These are phyloP conservation scores for Exserohilum turcica DNA, from an alignment of 2,329 filamentous ascomycete genomes.

Conservation along the genomic window DNA sequence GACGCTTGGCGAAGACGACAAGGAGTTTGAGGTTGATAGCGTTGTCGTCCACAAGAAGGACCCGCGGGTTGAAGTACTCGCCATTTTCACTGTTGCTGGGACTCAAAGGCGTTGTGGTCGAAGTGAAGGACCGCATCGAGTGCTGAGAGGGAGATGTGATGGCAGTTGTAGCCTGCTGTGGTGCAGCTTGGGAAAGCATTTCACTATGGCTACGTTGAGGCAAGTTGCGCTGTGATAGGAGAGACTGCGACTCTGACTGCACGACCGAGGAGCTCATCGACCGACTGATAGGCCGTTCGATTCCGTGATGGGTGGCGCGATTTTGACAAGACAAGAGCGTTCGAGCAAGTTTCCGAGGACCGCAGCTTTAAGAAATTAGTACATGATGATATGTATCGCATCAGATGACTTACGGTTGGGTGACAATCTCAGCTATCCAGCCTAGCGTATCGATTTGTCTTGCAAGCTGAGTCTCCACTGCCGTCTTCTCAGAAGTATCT, in stretches of 20 bases:
- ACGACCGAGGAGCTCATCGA: slow-evolving; percentile 19
- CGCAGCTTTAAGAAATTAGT: slow-evolving; percentile 21
- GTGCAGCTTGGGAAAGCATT: slow-evolving; percentile 16
- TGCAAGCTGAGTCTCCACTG: slow-evolving; percentile 27
- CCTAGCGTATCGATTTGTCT: slow-evolving; percentile 31
- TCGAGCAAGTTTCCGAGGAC: slow-evolving; percentile 34
- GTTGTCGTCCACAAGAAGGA: slow-evolving; percentile 45
- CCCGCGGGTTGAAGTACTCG: slow-evolving; percentile 37
- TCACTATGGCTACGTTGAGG: slow-evolving; percentile 35
- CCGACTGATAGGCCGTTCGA: slow-evolving; percentile 24
- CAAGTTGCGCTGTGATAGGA: slow-evolving; percentile 16
- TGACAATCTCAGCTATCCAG: slow-evolving; percentile 34
- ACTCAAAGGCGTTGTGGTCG: slow-evolving; percentile 24
- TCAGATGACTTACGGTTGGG: slow-evolving; percentile 31
- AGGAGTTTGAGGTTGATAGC: slow-evolving; percentile 44
- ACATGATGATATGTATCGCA: background rate
- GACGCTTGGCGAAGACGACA: slow-evolving; percentile 50
- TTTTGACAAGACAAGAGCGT: slow-evolving; percentile 31
- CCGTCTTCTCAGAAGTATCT: slow-evolving; percentile 34
- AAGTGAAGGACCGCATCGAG: slow-evolving; percentile 18
- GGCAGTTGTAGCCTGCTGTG: background rate
- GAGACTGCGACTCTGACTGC: slow-evolving; percentile 11
- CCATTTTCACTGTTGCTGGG: slow-evolving; percentile 19
- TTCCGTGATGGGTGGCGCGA: slow-evolving; percentile 20
- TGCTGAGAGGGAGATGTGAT: slow-evolving; percentile 17